A percentile compares a stretch with the other conserved stretches of the same genome.
phyloP scores from a whole-genome alignment of 2,329 filamentous ascomycete genomes.

The Colletotrichum cuscutae region DNA sequence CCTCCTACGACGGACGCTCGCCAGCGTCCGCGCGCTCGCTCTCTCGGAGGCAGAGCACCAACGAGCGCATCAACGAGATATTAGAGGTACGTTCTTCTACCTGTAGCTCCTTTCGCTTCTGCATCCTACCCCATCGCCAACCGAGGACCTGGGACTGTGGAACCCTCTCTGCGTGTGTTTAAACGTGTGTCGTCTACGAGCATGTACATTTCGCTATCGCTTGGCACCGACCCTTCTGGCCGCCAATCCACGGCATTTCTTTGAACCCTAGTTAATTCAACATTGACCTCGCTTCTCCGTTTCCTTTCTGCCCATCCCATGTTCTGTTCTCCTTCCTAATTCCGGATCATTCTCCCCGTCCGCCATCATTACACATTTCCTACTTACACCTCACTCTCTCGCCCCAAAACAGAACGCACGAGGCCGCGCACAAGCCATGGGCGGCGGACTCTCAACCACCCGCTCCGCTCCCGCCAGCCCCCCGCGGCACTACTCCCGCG shows the following conservation, averaged over 20 bases:
- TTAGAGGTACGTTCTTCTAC: slow-evolving; percentile 52
- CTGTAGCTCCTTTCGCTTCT: slow-evolving; percentile 1
- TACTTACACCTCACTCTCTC: slow-evolving; percentile 12
- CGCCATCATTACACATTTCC: background rate
- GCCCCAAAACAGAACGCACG: slow-evolving; percentile 48
- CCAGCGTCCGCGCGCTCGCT: slow-evolving; percentile 18
- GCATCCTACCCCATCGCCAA: slow-evolving; percentile 10
- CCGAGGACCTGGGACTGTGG: background rate
- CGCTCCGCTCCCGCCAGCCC: slow-evolving; percentile 35
- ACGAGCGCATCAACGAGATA: slow-evolving; percentile 56
- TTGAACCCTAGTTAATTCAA: background rate
- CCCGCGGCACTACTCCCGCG: slow-evolving; percentile 27
- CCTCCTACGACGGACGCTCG: slow-evolving; percentile 29
- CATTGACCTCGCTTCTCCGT: background rate
- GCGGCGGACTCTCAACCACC: slow-evolving; percentile 37
- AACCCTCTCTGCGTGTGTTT: background rate
- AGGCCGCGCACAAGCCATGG: slow-evolving; percentile 55
- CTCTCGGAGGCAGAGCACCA: slow-evolving; percentile 40
- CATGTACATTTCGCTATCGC: slow-evolving; percentile 5
- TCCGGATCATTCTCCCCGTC: background rate
- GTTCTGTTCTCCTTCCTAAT: background rate
- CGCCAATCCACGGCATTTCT: background rate
- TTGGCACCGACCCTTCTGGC: slow-evolving; percentile 19
- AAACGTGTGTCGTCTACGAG: too few relatives aligned
- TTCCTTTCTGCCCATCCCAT: background rate